Percentiles rank a stretch among this genome's conserved stretches.
Conservation (phyloP, 192 early-diverging fungal species). For the Backusella morwellensis region DNA sequence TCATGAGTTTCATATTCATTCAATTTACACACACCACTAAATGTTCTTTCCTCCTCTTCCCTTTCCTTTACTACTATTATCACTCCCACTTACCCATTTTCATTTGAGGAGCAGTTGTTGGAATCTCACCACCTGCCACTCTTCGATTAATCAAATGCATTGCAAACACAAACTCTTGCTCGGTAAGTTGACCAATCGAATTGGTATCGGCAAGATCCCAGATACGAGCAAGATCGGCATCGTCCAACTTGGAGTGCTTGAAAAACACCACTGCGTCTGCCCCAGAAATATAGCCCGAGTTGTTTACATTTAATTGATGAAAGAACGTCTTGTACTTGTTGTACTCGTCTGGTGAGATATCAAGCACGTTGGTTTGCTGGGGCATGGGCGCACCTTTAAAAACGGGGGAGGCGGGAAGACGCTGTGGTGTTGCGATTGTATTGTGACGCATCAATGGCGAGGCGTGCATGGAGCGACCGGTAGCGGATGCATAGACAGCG, state of each 20-base stretch:
- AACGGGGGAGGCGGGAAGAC: constrained; percentile 1
- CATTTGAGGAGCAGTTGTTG: constrained; percentile 35
- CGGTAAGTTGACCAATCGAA: constrained; percentile 51
- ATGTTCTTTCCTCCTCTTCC: background rate
- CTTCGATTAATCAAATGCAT: constrained; percentile 72
- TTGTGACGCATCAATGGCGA: constrained; percentile 13
- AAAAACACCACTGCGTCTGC: constrained; percentile 37
- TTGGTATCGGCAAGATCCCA: constrained; percentile 66
- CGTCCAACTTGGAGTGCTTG: constrained; percentile 32
- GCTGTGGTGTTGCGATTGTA: background rate
- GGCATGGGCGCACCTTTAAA: background rate
- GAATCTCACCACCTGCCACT: constrained; percentile 54
- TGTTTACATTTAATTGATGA: constrained; percentile 63
- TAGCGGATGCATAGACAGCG: constrained; percentile 49
- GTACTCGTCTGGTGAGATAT: constrained; percentile 70
- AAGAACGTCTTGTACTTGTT: constrained; percentile 77
- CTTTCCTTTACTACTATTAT: background rate
- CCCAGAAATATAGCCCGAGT: constrained; percentile 65
- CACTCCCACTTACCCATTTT: background rate
- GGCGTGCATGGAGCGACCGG: constrained; percentile 22
- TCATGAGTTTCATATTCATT: background rate
- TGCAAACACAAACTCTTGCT: constrained; percentile 75
- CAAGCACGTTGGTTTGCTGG: constrained; percentile 35
- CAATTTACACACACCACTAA: background rate
- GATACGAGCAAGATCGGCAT: constrained; percentile 33